Percentiles rank a stretch among this genome's conserved stretches.
Conservation (phyloP, 1,284 basidiomycete genomes). For the Termitomyces sp. region DNA sequence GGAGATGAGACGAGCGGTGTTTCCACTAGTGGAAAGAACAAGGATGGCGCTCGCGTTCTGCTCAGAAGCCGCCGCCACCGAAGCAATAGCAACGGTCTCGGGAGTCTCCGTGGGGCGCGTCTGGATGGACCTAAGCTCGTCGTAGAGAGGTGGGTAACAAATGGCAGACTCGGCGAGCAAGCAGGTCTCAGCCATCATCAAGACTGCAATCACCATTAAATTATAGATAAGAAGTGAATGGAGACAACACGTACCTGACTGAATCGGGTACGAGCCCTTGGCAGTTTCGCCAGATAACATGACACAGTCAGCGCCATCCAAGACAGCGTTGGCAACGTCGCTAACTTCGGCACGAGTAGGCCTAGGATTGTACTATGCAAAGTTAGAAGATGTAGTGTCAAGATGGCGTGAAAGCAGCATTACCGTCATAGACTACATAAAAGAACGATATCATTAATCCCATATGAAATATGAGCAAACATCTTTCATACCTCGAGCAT, state of each 20-base stretch:
- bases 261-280: constrained; percentile 90
- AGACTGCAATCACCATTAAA: constrained; percentile 46
- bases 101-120: constrained; percentile 85
- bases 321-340: constrained; percentile 95
- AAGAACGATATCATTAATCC: constrained; percentile 14
- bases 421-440: constrained; percentile 85
- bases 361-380: constrained; percentile 84
- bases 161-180: constrained; percentile 91
- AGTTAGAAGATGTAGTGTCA: constrained; percentile 15
- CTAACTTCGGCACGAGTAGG: constrained; percentile 96
- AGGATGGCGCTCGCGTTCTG: constrained; percentile 93
- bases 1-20: constrained; percentile 93
- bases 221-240: not conserved
- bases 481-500: constrained; percentile 84
- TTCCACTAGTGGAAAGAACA: constrained; percentile 94
- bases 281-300: constrained; percentile 99
- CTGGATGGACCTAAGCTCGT: constrained; percentile 78
- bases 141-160: constrained; percentile 89
- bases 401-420: not conserved
- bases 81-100: constrained; percentile 92
- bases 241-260: constrained; percentile 65
- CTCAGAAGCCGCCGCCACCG: constrained; percentile 91
- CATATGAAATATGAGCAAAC: not conserved
- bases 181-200: constrained; percentile 99
- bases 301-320: constrained; percentile 96